Conservation (phyloP, 768 basidiomycete species). For the Serendipita sp. region DNA sequence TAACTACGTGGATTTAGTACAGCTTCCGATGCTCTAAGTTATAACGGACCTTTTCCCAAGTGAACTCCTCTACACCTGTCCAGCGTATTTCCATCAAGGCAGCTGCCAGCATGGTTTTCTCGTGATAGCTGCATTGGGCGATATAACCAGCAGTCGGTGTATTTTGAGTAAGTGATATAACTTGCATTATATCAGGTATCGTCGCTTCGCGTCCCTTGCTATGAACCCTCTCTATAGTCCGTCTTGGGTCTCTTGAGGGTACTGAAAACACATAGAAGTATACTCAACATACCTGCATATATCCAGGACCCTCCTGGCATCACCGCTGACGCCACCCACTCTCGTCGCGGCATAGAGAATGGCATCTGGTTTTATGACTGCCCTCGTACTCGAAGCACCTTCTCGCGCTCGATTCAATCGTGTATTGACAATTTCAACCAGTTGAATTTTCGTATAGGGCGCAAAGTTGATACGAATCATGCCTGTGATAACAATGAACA, state of each 20-base stretch:
- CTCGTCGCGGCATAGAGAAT: slow-evolving; percentile 73
- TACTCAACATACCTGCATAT: slow-evolving; percentile 48
- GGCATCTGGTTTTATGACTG: slow-evolving; percentile 46
- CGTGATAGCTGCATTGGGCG: slow-evolving; percentile 69
- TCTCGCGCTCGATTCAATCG: slow-evolving; percentile 48
- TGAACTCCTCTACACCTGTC: slow-evolving; percentile 75
- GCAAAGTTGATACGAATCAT: slow-evolving; percentile 87
- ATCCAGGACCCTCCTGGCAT: slow-evolving; percentile 84
- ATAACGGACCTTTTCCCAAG: slow-evolving; percentile 55
- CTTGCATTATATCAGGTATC: slow-evolving; percentile 56
- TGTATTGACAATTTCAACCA: slow-evolving; percentile 74
- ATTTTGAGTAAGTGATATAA: slow-evolving; percentile 75
- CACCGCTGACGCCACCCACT: slow-evolving; percentile 73
- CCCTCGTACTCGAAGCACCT: slow-evolving; percentile 27
- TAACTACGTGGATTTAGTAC: not conserved
- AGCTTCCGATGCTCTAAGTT: not conserved
- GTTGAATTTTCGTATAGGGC: slow-evolving; percentile 63
- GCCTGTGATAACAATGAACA: slow-evolving; percentile 27
- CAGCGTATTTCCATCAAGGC: slow-evolving; percentile 66
- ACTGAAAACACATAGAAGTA: slow-evolving; percentile 12
- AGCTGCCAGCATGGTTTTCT: slow-evolving; percentile 73
- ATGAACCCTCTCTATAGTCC: slow-evolving; percentile 67
- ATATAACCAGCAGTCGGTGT: slow-evolving; percentile 78
- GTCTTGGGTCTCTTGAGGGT: slow-evolving; percentile 20
- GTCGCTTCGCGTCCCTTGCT: slow-evolving; percentile 33